phyloP scores from a whole-genome alignment of 2,329 filamentous ascomycete genomes.

The Botrytis paeoniae region DNA sequence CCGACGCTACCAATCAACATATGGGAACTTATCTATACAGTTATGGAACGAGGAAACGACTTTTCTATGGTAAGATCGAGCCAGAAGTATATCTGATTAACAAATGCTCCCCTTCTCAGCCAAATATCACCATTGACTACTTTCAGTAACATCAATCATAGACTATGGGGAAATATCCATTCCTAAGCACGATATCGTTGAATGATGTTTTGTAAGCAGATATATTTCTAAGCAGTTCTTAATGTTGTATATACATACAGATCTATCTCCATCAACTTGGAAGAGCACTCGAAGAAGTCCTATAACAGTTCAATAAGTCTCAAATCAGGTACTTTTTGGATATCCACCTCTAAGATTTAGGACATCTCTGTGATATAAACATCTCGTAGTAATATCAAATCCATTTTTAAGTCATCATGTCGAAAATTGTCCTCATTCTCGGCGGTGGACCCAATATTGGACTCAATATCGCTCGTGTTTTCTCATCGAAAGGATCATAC shows the following conservation, averaged over 20 bases:
- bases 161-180: not conserved
- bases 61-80: not conserved
- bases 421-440: slow-evolving; percentile 39
- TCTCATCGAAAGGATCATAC: slow-evolving; percentile 42
- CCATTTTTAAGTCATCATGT: not conserved
- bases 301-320: not conserved
- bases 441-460: slow-evolving; percentile 45
- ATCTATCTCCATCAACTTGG: not conserved
- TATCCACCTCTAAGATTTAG: not conserved
- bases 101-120: not conserved
- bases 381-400: not conserved
- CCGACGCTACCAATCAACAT: not conserved
- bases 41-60: not conserved
- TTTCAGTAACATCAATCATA: not conserved
- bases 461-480: slow-evolving; percentile 36
- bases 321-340: too few relatives aligned
- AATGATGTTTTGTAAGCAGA: not conserved
- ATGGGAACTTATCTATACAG: not conserved
- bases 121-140: not conserved
- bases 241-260: not conserved
- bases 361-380: not conserved
- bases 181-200: not conserved
- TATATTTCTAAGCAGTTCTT: not conserved
- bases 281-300: not conserved
- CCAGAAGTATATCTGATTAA: not conserved